A percentile compares a stretch with the other conserved stretches of the same genome.
phyloP scores from a whole-genome alignment of 352 stramenopile species.

The Phytophthora pisi region DNA sequence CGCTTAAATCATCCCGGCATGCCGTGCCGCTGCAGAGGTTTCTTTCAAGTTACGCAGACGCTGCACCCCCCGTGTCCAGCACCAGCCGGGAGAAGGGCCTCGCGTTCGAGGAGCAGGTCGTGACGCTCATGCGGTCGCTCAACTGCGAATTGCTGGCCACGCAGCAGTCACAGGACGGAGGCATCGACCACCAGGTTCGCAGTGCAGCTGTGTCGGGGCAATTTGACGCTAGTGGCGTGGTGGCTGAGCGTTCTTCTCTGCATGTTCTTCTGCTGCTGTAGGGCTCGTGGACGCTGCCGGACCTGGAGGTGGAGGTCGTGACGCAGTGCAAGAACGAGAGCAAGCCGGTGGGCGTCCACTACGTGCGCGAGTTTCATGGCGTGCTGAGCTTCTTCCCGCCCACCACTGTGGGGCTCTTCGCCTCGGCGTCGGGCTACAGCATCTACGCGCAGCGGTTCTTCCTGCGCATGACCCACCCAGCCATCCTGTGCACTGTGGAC shows the following conservation, averaged over 20 bases:
- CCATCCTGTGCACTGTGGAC: slow-evolving; percentile 67
- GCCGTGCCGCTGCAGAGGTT: slow-evolving; percentile 1
- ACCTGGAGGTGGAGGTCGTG: slow-evolving; percentile 66
- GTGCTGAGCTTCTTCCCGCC: slow-evolving; percentile 54
- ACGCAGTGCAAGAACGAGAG: slow-evolving; percentile 86
- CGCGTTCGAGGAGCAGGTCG: slow-evolving; percentile 66
- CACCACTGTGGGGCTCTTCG: slow-evolving; percentile 65
- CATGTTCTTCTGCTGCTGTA: slow-evolving; percentile 19
- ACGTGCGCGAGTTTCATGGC: slow-evolving; percentile 80
- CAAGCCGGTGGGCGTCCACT: slow-evolving; percentile 69
- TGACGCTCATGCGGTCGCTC: slow-evolving; percentile 54
- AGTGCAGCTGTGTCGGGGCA: not conserved
- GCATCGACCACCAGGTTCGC: slow-evolving; percentile 68
- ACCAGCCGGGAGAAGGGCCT: slow-evolving; percentile 57
- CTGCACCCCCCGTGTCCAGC: not conserved
- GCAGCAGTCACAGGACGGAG: slow-evolving; percentile 70
- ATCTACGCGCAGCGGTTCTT: slow-evolving; percentile 82
- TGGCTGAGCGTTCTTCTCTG: not conserved
- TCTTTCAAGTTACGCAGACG: slow-evolving; percentile 6
- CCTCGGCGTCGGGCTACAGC: slow-evolving; percentile 78
- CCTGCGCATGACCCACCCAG: slow-evolving; percentile 60
- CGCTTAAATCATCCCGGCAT: not conserved
- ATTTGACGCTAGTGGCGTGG: not conserved
- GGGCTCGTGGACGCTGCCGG: slow-evolving; percentile 70
- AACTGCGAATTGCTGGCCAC: slow-evolving; percentile 62